Evolutionary conservation across 208 protist genomes (phyloP), one percentile per base, ranked within the genome.

Genomic region (Phytomonas serpens): DNA sequence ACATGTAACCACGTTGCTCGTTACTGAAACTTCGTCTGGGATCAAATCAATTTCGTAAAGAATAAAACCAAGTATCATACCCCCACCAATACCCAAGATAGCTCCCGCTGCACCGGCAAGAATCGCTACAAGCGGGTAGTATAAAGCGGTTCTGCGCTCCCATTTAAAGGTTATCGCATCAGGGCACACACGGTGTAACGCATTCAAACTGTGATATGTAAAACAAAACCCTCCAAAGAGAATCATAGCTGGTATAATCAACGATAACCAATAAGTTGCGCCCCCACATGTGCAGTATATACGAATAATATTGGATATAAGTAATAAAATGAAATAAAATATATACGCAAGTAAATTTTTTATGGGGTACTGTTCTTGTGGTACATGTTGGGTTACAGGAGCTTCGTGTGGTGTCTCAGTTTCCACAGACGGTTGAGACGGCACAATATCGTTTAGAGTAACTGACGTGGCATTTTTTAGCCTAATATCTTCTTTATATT

Each of bases 61-160:
- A 30, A 95, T 80, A 68, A 95, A 93, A 36, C 90, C 83, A 0
- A 95, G 70, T 16, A 95, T 85, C 27, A 95, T 77, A 13, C 90
- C 90, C 31, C 90, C 90, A 34, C 90, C 90, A 69, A 95, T 93
- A 57, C 90, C 90, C 42, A 95, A 79, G 81, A 95, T 88, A 6
- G 86, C 77, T 3, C 88, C 88, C 31, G 86, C 86, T 11, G 77
- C 86, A 51, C 90, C 90, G 0, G 90, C 90, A 23, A 93, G 36
- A 10, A 95, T 77, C 0, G 90, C 82, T 29, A 90, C 77, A 42
- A 91, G 67, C 27, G 88, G 90, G 71, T 84, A 93, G 29, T 61
- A 75, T 2, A 93, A 67, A 16, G 69, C 84, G 38, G 72, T 95
- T 27, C 72, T 61, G 10, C 63, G 64, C 61, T 82, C 88, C 88